phyloP scores from a whole-genome alignment of 768 basidiomycete genomes.

The Tylopilus balloui region DNA sequence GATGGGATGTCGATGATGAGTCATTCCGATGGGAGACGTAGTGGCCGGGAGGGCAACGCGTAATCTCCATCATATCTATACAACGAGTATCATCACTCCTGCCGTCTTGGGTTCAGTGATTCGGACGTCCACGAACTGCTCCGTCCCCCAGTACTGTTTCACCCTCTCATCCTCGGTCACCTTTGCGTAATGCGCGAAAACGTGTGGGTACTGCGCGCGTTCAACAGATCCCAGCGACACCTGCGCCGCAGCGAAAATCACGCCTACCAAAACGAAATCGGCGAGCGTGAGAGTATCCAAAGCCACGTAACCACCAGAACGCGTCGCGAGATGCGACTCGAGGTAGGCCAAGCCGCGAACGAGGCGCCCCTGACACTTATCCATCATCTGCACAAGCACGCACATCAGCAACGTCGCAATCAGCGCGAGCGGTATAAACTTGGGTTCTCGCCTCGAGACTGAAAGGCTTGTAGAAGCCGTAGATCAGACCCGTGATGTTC shows the following conservation, averaged over 20 bases:
- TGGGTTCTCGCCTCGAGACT: slow-evolving; percentile 3
- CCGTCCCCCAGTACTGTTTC: slow-evolving; percentile 10
- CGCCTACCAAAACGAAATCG: slow-evolving; percentile 17
- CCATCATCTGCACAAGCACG: background rate
- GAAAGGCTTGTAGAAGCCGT: slow-evolving; percentile 1
- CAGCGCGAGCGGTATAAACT: too few species aligned
- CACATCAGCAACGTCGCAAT: background rate
- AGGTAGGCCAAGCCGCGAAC: slow-evolving; percentile 7
- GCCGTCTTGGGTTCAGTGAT: background rate
- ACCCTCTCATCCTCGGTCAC: slow-evolving; percentile 16
- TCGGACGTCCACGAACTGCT: slow-evolving; percentile 6
- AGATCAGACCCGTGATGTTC: background rate
- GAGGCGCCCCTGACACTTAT: slow-evolving; percentile 1
- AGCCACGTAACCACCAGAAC: slow-evolving; percentile 11
- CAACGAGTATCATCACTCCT: background rate
- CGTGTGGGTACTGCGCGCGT: slow-evolving; percentile 10
- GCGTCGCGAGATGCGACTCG: slow-evolving; percentile 12
- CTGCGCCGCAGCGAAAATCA: background rate
- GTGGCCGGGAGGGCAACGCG: too few species aligned
- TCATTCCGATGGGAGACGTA: too few species aligned
- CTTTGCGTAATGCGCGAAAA: slow-evolving; percentile 19
- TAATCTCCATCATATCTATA: background rate
- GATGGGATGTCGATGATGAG: too few species aligned
- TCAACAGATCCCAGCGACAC: slow-evolving; percentile 11
- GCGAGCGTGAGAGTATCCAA: slow-evolving; percentile 15